Conservation (phyloP, 2,329 filamentous ascomycete species). For the Pseudogymnoascus destructans region DNA sequence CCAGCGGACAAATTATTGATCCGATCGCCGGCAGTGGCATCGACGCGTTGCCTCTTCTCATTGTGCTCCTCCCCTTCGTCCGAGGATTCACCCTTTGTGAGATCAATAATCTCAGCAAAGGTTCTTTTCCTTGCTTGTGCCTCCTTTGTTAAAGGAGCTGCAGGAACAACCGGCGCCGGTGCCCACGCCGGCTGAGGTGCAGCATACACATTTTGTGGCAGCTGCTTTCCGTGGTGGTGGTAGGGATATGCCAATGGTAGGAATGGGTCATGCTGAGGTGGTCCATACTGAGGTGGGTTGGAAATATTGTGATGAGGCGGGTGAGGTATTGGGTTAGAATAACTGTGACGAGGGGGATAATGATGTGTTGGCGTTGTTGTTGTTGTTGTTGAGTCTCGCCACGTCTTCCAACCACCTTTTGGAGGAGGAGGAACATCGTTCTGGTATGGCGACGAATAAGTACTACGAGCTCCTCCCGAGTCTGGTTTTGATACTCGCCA, state of each 20-base stretch:
- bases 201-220: not conserved
- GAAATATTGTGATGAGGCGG: not conserved
- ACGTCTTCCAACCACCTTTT: not conserved
- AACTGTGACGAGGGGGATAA: not conserved
- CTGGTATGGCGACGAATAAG: not conserved
- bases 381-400: not conserved
- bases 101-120: slow-evolving; percentile 12
- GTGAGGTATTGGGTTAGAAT: not conserved
- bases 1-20: not conserved
- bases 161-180: not conserved
- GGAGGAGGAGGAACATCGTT: not conserved
- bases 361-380: not conserved
- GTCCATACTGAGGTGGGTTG: not conserved
- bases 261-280: not conserved
- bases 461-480: not conserved
- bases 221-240: not conserved
- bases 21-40: not conserved
- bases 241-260: too few species aligned
- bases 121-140: slow-evolving; percentile 10
- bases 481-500: not conserved
- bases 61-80: not conserved
- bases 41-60: slow-evolving; percentile 1
- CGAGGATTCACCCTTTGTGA: slow-evolving; percentile 10
- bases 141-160: slow-evolving; percentile 9
- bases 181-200: not conserved